These are phyloP conservation scores for Clitoria ternatea DNA, from an alignment of 306 rosid species.

Conservation along the genomic window DNA sequence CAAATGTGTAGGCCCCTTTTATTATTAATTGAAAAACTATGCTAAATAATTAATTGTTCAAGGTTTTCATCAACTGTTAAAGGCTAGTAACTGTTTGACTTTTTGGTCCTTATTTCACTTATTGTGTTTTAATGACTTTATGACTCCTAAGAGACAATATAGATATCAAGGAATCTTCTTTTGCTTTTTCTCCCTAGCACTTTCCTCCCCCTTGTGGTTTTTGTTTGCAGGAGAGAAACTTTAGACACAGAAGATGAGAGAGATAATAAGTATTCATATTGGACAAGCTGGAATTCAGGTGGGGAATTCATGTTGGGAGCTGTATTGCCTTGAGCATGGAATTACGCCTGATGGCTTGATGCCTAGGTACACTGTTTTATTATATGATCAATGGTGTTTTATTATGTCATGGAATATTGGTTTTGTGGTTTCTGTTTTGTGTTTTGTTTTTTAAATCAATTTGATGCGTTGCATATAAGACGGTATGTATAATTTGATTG, in stretches of 20 bases:
- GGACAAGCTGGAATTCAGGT: conserved; percentile 87
- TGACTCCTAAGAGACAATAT: not conserved
- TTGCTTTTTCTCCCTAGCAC: not conserved
- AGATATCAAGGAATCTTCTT: conserved; percentile 8
- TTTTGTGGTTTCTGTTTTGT: not conserved
- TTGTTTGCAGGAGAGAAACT: not conserved
- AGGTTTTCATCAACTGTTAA: not conserved
- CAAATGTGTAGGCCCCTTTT: not conserved
- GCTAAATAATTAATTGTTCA: conserved; percentile 11
- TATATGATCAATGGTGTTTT: not conserved
- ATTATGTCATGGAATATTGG: not conserved
- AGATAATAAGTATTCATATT: conserved; percentile 63
- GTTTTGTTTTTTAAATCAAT: not conserved
- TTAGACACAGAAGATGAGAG: conserved; percentile 48
- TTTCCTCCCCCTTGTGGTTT: conserved; percentile 4
- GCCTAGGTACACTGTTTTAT: conserved; percentile 52
- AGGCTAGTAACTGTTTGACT: not conserved
- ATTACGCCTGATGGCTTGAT: conserved; percentile 65
- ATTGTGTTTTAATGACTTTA: not conserved
- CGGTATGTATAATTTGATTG: not conserved
- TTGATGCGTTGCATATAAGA: not conserved
- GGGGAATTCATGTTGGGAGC: conserved; percentile 81
- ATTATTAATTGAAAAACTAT: not conserved
- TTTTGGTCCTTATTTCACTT: not conserved
- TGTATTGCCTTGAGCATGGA: conserved; percentile 78